A percentile compares a stretch with the other conserved stretches of the same genome.
phyloP scores from a whole-genome alignment of 1,284 basidiomycete species.

The Naganishia sp. region DNA sequence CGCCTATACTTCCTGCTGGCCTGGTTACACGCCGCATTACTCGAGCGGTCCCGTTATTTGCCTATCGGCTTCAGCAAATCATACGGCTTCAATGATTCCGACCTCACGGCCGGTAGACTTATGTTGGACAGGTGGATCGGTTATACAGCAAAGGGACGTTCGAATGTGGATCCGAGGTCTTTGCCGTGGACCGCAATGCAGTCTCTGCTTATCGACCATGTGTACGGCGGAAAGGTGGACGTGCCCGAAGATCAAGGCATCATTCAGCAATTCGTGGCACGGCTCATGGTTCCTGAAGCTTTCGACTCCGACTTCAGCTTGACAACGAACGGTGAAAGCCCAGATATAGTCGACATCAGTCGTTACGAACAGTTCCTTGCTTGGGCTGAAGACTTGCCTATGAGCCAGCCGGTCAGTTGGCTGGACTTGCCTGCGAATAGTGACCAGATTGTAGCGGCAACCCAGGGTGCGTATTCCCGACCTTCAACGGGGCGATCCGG shows the following conservation, averaged over 20 bases:
- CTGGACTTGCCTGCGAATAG: conserved; percentile 85
- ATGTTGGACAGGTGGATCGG: conserved; percentile 89
- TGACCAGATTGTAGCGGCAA: conserved; percentile 83
- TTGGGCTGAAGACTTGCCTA: conserved; percentile 84
- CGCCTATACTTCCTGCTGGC: conserved; percentile 91
- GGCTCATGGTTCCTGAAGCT: conserved; percentile 77
- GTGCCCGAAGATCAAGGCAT: conserved; percentile 91
- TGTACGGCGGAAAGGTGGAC: conserved; percentile 90
- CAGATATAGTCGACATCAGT: conserved; percentile 79
- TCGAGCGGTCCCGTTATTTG: conserved; percentile 90
- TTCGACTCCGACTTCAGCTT: conserved; percentile 91
- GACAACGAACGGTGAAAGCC: conserved; percentile 63
- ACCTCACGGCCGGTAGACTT: conserved; percentile 86
- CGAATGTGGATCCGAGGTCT: conserved; percentile 83
- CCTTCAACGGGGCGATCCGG: too few species aligned
- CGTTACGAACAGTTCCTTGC: conserved; percentile 82
- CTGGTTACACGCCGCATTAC: conserved; percentile 96
- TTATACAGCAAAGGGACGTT: conserved; percentile 74
- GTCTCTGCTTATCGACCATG: conserved; percentile 86
- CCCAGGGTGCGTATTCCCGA: conserved; percentile 67
- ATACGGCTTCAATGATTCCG: conserved; percentile 98
- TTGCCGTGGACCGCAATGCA: conserved; percentile 93
- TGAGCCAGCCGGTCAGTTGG: conserved; percentile 89
- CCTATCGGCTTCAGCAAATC: conserved; percentile 93
- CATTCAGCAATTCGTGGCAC: conserved; percentile 86